Evolutionary conservation across 1,284 basidiomycete genomes (phyloP), one percentile per base, ranked within the genome.

Genomic region (Ustilago shanxiensis): DNA sequence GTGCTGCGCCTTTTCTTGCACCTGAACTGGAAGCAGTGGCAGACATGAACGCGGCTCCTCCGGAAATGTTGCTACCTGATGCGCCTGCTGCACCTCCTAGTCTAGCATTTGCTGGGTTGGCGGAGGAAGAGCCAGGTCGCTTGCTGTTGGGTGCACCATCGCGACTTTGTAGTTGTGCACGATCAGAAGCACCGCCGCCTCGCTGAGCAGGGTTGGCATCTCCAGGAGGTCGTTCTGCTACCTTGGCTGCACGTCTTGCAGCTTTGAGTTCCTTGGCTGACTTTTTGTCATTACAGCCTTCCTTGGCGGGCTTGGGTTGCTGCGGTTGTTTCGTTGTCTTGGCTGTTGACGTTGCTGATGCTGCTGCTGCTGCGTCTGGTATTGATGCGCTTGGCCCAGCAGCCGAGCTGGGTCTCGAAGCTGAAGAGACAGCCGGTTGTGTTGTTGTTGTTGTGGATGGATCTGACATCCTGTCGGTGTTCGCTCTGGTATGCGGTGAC

Each of bases 231-330:
- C 75, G 24, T 22, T 72, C 72, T 6, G 74, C 69, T 28, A 79
- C 66, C 55, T 74, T 79, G 45, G 81, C 81, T 9, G 81, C 81
- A 50, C 81, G 66, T 35, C 81, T 64, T 50, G 80, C 79, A 0
- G 77, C 78, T 45, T 83, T 83, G 39, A 75, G 72, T 50, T 81
- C 78, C 61, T 83, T 83, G 9, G 81, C 81, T n/a, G 78, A 79
- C 52, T 80, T 81, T 50, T 74, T 73, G 39, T 66, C 74, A 29
- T 47, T 69, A 9, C 26, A 59, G 33, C 58, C 56, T 33, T 65
- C 59, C 18, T 74, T 74, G 45, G 55, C 57, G 6, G 50, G 51
- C 20, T 66, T 69, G 47, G 50, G 10, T 52, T 47, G 39, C 50
- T 47, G 56, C 8, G 31, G 26, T 44, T 58, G 55, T 49, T 65